Evolutionary conservation across 257 asterid species (phyloP), one percentile per base, ranked within the genome.

Genomic region (Mitragyna speciosa): DNA sequence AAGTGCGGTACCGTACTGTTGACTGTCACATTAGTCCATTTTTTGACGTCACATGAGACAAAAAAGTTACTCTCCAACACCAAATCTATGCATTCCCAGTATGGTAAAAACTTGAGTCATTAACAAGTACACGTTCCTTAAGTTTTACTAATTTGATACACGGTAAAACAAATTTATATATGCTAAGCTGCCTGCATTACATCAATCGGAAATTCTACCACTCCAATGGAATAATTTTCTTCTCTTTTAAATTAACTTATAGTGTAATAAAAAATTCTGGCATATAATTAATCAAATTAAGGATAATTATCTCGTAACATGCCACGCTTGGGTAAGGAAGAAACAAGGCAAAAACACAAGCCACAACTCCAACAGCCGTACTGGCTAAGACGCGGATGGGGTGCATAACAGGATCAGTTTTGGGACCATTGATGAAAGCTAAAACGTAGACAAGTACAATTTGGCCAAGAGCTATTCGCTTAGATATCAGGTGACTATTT

Each of bases 391-490:
- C 83, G 17, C 82, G 97, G 33, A 92, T 26, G 0, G 97, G 97
- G 67, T 94, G 98, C 97, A 89, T 88, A 0, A 91, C 31, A 22
- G 93, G 86, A 10, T 91, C 89, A 0, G 92, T 85, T 0, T 41
- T 17, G 8, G 79, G 89, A 5, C 97, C 97, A 7, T 90, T 88
- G 2, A 87, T 84, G 76, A 66, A 91, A 12, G 89, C 97, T 10
- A 90, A 58, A 14, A 87, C 92, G 36, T 94, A 94, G 9, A 89
- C 87, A 7, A 94, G 65, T 10, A 94, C 98, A 80, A 89, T 88
- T 90, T 94, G 98, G 0, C 97, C 98, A 11, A 94, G 92, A 0
- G 97, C 93, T 4, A 94, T 92, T 0, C 98, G 86, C 76, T 92
- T 94, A 1, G 94, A 59, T 51, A 90, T 54, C 84, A 94, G 70